Percentiles rank a stretch among this genome's conserved stretches.
These are phyloP conservation scores for Pistacia vera DNA, from an alignment of 345 rosid genomes.

Conservation along the genomic window DNA sequence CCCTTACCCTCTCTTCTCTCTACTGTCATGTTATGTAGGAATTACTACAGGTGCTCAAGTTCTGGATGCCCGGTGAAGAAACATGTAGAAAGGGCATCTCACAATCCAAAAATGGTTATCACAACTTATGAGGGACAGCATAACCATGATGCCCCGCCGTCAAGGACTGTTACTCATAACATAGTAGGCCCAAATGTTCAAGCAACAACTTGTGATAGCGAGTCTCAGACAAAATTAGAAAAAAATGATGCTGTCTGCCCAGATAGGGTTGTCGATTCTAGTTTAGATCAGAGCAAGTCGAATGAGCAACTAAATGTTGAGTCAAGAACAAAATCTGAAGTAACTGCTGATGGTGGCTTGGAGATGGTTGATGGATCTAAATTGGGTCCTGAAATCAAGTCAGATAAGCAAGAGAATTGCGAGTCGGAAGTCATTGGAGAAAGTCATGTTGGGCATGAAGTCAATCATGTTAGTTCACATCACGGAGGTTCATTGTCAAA, in stretches of 20 bases:
- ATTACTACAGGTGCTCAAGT: constrained; percentile 94
- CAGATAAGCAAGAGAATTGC: constrained; percentile 32
- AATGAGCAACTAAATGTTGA: constrained; percentile 35
- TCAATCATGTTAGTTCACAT: constrained; percentile 5
- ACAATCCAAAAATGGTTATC: constrained; percentile 65
- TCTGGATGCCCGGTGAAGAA: constrained; percentile 92
- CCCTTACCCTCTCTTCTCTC: constrained; percentile 12
- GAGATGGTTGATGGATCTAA: constrained; percentile 12
- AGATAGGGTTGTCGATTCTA: constrained; percentile 27
- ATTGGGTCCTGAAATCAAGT: constrained; percentile 18
- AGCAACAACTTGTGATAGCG: constrained; percentile 32
- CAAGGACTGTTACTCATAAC: constrained; percentile 67
- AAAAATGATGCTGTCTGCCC: constrained; percentile 27
- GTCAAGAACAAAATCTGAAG: constrained; percentile 31
- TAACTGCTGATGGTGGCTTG: constrained; percentile 11
- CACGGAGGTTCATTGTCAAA: constrained; percentile 13
- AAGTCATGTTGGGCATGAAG: constrained; percentile 17
- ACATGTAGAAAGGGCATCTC: constrained; percentile 81
- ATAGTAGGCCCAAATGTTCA: constrained; percentile 25
- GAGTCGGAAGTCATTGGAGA: constrained; percentile 29
- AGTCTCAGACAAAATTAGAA: constrained; percentile 37
- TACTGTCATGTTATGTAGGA: constrained; percentile 50
- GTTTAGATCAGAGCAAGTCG: constrained; percentile 35
- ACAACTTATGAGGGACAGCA: constrained; percentile 92
- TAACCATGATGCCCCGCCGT: constrained; percentile 80